Evolutionary conservation across 257 asterid species (phyloP).

Genomic region (Mentha longifolia): DNA sequence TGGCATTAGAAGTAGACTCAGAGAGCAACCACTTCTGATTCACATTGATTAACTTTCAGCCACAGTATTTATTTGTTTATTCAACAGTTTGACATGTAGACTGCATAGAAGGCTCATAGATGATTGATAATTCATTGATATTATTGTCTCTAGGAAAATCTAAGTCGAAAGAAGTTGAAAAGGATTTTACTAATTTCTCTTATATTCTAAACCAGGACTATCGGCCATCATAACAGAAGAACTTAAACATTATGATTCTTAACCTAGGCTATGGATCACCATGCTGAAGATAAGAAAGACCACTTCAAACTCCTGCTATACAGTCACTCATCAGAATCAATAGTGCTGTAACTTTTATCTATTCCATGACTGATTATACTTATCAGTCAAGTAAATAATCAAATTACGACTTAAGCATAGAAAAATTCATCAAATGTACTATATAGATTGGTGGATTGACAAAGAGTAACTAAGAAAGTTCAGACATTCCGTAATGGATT

Average conservation of each 20-base stretch:
- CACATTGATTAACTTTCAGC: background rate
- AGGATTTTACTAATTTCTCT: background rate
- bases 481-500: background rate
- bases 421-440: background rate
- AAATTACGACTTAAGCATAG: conserved; percentile 2
- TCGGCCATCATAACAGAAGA: background rate
- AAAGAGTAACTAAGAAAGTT: conserved; percentile 7
- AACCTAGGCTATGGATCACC: background rate
- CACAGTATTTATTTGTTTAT: background rate
- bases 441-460: background rate
- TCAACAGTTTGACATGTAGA: background rate
- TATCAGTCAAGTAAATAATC: conserved; percentile 14
- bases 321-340: conserved; percentile 16
- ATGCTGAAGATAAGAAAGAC: background rate
- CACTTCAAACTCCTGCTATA: background rate
- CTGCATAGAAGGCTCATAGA: background rate
- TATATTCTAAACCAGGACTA: background rate
- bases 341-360: background rate
- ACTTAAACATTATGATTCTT: background rate
- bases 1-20: too few species aligned
- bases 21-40: background rate
- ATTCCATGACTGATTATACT: conserved; percentile 19
- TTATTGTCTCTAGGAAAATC: conserved; percentile 20
- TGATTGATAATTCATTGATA: too few species aligned
- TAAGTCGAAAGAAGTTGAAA: conserved; percentile 11